Evolutionary conservation across 352 stramenopile species (phyloP).

Genomic region (Phytophthora fragariaefolia): DNA sequence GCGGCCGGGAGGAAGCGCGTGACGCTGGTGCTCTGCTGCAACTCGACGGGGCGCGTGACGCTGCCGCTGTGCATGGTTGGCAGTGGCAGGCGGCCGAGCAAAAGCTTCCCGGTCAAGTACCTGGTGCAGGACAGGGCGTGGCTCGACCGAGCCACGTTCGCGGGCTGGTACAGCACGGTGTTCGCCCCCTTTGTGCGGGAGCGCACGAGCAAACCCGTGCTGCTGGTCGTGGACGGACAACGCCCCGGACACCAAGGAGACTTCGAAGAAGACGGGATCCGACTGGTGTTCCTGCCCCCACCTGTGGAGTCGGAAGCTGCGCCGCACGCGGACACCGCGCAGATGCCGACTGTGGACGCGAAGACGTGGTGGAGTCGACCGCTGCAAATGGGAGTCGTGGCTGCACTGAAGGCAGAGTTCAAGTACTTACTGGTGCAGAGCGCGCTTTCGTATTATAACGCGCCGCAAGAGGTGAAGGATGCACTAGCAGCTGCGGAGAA

Average conservation of each 20-base stretch:
- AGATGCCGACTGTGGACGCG: not conserved
- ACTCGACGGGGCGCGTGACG: conserved; percentile 28
- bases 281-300: conserved; percentile 29
- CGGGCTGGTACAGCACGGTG: conserved; percentile 33
- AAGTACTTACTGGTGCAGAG: conserved; percentile 33
- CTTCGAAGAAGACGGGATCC: conserved; percentile 35
- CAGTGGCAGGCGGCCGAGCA: conserved; percentile 15
- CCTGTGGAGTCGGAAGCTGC: too few relatives aligned
- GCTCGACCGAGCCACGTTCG: conserved; percentile 36
- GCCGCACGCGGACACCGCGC: not conserved
- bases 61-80: conserved; percentile 32
- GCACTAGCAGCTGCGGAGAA: conserved; percentile 15
- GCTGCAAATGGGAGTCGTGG: conserved; percentile 24
- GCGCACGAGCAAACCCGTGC: conserved; percentile 23
- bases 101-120: conserved; percentile 21
- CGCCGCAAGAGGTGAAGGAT: conserved; percentile 32
- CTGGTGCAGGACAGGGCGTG: conserved; percentile 37
- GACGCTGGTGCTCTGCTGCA: conserved; percentile 38
- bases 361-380: conserved; percentile 25
- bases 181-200: conserved; percentile 34
- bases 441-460: conserved; percentile 26
- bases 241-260: conserved; percentile 36
- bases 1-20: conserved; percentile 3
- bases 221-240: conserved; percentile 38
- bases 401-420: conserved; percentile 28